A percentile compares a stretch with the other conserved stretches of the same genome.
phyloP scores from a whole-genome alignment of 208 protist genomes.

The Acanthamoeba triangularis region DNA sequence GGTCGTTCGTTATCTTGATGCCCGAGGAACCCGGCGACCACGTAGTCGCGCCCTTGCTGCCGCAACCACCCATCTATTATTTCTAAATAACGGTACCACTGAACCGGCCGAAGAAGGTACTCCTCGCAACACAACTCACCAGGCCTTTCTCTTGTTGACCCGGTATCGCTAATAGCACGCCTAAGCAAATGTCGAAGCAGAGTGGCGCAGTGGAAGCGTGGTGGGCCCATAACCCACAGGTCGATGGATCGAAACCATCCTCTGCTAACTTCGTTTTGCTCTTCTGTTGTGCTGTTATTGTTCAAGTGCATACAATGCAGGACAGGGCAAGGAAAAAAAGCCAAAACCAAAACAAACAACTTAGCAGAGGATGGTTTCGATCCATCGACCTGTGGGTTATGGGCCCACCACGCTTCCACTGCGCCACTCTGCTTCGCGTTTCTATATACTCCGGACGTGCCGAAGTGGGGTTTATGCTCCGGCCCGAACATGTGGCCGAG shows the following conservation, averaged over 20 bases:
- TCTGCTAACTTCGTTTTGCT: not conserved
- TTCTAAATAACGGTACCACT: too few relatives aligned
- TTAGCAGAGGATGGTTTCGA: constrained; percentile 26
- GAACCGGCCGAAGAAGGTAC: too few relatives aligned
- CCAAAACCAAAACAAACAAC: too few relatives aligned
- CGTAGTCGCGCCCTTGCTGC: not conserved
- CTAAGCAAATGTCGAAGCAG: too few relatives aligned
- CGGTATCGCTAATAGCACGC: too few relatives aligned
- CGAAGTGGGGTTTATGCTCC: not conserved
- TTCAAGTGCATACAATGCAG: too few relatives aligned
- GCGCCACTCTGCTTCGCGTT: constrained; percentile 28
- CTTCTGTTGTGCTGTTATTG: too few relatives aligned
- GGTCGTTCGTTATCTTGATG: not conserved
- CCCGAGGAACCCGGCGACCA: not conserved
- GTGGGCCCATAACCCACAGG: constrained; percentile 19
- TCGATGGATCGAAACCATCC: constrained; percentile 17
- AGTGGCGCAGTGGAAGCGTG: constrained; percentile 29
- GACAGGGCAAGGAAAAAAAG: not conserved
- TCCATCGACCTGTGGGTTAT: constrained; percentile 24
- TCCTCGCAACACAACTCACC: too few relatives aligned
- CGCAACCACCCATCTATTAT: not conserved
- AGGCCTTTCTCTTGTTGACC: too few relatives aligned
- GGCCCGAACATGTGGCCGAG: not conserved
- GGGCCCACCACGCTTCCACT: constrained; percentile 22
- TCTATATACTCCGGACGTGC: too few relatives aligned